phyloP scores from a whole-genome alignment of 495 filamentous ascomycete genomes.

The Penicillium diatomitis region DNA sequence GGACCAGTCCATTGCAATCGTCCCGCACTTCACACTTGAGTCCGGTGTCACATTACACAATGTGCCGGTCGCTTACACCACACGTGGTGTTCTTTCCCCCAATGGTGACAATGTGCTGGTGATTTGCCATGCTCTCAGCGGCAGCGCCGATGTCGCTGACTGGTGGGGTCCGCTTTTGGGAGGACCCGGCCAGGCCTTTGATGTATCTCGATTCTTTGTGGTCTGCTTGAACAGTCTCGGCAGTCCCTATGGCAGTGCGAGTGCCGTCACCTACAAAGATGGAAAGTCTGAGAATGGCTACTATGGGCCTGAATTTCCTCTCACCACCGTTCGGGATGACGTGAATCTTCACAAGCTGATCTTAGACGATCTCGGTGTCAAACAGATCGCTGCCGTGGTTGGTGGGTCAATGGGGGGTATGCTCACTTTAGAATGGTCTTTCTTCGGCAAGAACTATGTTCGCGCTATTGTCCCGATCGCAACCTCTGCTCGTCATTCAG shows the following conservation, averaged over 20 bases:
- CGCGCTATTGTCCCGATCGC: constrained; percentile 87
- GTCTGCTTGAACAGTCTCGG: constrained; percentile 94
- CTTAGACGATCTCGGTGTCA: constrained; percentile 80
- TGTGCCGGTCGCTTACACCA: constrained; percentile 91
- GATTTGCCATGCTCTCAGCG: constrained; percentile 93
- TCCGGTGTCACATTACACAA: constrained; percentile 80
- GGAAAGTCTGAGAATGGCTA: constrained; percentile 61
- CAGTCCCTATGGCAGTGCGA: constrained; percentile 92
- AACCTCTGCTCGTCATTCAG: constrained; percentile 87
- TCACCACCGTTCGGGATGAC: constrained; percentile 92
- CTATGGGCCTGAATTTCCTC: constrained; percentile 93
- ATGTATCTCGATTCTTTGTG: constrained; percentile 85
- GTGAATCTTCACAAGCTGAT: constrained; percentile 88
- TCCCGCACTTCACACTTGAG: constrained; percentile 88
- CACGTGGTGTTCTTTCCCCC: constrained; percentile 65
- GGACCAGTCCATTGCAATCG: constrained; percentile 72
- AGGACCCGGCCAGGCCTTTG: constrained; percentile 82
- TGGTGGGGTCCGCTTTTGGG: constrained; percentile 98
- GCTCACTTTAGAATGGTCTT: constrained; percentile 94
- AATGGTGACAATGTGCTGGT: constrained; percentile 84
- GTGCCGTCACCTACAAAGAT: constrained; percentile 83
- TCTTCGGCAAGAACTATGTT: constrained; percentile 91
- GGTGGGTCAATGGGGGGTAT: constrained; percentile 99
- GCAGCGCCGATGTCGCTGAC: constrained; percentile 90
- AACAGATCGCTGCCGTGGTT: constrained; percentile 77